Conservation (phyloP, 2,329 filamentous ascomycete genomes). For the Verticillium nonalfalfae region DNA sequence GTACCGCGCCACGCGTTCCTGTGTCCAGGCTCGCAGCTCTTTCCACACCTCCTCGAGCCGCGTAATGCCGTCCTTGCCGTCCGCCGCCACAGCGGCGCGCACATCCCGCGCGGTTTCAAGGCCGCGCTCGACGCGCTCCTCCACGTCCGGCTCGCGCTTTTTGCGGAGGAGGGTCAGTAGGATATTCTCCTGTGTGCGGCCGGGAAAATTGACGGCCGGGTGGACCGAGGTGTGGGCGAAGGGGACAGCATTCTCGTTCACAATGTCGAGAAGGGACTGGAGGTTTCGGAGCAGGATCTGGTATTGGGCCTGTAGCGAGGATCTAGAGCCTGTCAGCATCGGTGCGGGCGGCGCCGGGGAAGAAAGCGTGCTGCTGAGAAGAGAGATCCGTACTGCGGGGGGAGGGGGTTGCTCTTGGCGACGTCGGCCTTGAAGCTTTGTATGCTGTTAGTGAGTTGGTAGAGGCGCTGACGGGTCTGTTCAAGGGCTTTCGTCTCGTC, state of each 20-base stretch:
- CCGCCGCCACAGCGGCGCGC: constrained; percentile 12
- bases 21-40: constrained; percentile 33
- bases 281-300: constrained; percentile 68
- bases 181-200: constrained; percentile 58
- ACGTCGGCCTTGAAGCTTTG: constrained; percentile 57
- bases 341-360: neutral
- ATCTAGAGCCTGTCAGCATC: constrained; percentile 33
- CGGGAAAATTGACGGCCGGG: constrained; percentile 70
- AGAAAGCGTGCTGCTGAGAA: neutral
- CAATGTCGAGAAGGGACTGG: constrained; percentile 56
- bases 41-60: constrained; percentile 52
- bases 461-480: constrained; percentile 60
- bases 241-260: constrained; percentile 59
- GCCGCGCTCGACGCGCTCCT: constrained; percentile 64
- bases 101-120: constrained; percentile 35
- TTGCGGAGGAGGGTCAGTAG: constrained; percentile 70
- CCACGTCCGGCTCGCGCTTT: constrained; percentile 73
- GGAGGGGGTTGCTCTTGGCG: constrained; percentile 57
- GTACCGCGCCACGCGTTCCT: constrained; percentile 32
- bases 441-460: constrained; percentile 63
- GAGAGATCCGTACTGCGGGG: constrained; percentile 48
- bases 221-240: constrained; percentile 67
- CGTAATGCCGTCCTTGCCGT: constrained; percentile 29
- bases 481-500: constrained; percentile 65
- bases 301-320: constrained; percentile 65